These are phyloP conservation scores for Chlorella sp. DNA, from an alignment of 139 green algal genomes.

Conservation along the genomic window DNA sequence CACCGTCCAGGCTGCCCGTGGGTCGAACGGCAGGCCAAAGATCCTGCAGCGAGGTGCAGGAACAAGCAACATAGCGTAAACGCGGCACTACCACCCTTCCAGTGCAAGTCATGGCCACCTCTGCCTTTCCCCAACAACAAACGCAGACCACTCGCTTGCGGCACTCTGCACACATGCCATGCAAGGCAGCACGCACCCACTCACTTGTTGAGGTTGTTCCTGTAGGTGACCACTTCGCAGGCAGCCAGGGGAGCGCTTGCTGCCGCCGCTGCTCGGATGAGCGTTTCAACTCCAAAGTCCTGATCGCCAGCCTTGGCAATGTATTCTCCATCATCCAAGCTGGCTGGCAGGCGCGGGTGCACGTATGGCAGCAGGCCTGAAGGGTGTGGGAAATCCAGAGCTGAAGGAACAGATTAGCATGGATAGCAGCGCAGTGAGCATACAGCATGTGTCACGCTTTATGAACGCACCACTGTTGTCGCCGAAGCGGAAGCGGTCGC, in stretches of 20 bases:
- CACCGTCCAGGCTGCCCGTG: constrained; percentile 3
- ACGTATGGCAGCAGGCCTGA: constrained; percentile 13
- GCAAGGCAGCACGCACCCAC: neutral
- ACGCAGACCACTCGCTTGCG: neutral
- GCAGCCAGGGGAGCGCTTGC: neutral
- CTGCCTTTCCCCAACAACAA: neutral
- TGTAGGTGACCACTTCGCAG: constrained; percentile 14
- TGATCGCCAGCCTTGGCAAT: neutral
- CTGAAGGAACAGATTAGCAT: too few species aligned
- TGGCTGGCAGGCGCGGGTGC: constrained; percentile 1
- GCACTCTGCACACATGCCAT: neutral
- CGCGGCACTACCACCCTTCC: neutral
- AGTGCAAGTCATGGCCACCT: neutral
- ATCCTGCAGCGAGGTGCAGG: constrained; percentile 9
- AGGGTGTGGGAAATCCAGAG: too few species aligned
- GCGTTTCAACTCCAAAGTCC: constrained; percentile 12
- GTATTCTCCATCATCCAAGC: neutral
- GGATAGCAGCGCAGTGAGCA: too few species aligned
- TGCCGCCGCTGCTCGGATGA: neutral
- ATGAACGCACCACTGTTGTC: too few species aligned
- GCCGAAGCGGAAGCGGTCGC: too few species aligned
- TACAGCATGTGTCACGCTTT: too few species aligned
- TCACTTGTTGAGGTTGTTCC: constrained; percentile 49
- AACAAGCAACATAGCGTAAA: neutral
- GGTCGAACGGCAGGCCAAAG: constrained; percentile 13